phyloP scores from a whole-genome alignment of 768 basidiomycete genomes.

The Fistulinella prunicolor region DNA sequence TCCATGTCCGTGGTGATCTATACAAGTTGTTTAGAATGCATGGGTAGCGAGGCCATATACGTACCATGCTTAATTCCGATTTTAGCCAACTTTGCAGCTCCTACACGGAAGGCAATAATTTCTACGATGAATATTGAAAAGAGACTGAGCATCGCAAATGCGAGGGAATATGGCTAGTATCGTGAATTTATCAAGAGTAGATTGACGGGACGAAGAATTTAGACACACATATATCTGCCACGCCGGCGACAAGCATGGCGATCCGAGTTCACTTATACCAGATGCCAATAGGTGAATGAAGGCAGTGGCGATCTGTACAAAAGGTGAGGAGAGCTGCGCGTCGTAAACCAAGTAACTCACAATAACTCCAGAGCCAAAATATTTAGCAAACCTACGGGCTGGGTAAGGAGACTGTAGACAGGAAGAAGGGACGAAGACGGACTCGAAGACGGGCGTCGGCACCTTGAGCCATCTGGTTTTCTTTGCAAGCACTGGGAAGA shows the following conservation, averaged over 20 bases:
- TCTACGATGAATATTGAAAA: slow-evolving; percentile 85
- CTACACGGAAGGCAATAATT: slow-evolving; percentile 84
- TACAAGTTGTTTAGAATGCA: background rate
- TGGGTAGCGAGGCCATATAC: slow-evolving; percentile 8
- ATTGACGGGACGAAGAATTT: background rate
- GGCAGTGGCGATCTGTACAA: slow-evolving; percentile 75
- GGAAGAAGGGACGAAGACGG: slow-evolving; percentile 24
- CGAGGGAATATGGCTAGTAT: slow-evolving; percentile 74
- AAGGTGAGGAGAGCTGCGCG: background rate
- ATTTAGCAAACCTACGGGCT: slow-evolving; percentile 82
- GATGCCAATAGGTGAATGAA: slow-evolving; percentile 84
- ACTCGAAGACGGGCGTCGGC: slow-evolving; percentile 59
- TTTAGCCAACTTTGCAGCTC: slow-evolving; percentile 64
- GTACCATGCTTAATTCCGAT: slow-evolving; percentile 64
- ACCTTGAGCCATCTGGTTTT: slow-evolving; percentile 46
- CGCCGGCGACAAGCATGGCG: slow-evolving; percentile 60
- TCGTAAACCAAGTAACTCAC: slow-evolving; percentile 39
- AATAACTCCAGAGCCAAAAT: slow-evolving; percentile 88
- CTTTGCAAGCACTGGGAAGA: slow-evolving; percentile 68
- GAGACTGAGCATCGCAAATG: slow-evolving; percentile 75
- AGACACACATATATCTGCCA: slow-evolving; percentile 75
- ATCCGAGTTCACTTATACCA: slow-evolving; percentile 66
- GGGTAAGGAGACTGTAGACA: background rate
- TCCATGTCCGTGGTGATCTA: slow-evolving; percentile 69
- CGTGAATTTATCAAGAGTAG: background rate